Conservation (phyloP, 2,329 filamentous ascomycete genomes). For the Fusarium circinatum region DNA sequence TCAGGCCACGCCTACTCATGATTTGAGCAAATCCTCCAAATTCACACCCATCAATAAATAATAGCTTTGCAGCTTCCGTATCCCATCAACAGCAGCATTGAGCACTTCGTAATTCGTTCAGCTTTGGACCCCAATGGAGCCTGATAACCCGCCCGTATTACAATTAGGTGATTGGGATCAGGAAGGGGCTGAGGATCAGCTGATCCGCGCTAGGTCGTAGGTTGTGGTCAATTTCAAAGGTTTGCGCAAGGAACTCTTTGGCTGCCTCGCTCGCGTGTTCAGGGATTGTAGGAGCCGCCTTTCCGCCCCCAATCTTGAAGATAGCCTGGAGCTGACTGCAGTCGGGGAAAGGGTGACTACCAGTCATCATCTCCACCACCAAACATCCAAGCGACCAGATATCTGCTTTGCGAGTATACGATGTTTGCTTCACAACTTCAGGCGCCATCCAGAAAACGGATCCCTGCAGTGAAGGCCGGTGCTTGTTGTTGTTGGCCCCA, state of each 20-base stretch:
- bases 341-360: conserved; percentile 94
- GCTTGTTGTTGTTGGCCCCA: conserved; percentile 73
- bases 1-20: neutral
- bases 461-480: conserved; percentile 86
- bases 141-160: neutral
- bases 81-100: neutral
- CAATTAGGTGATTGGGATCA: conserved; percentile 71
- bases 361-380: conserved; percentile 99
- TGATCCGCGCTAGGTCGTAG: conserved; percentile 92
- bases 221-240: conserved; percentile 96
- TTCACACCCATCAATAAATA: neutral
- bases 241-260: conserved; percentile 82
- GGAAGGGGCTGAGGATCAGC: conserved; percentile 83
- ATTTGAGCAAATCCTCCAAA: neutral
- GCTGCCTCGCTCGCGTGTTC: conserved; percentile 88
- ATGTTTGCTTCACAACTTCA: conserved; percentile 97
- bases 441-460: conserved; percentile 99
- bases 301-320: conserved; percentile 94
- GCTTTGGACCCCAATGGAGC: neutral
- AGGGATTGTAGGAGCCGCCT: conserved; percentile 88
- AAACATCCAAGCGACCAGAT: conserved; percentile 98
- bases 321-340: conserved; percentile 98
- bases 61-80: neutral
- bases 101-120: conserved; percentile 15
- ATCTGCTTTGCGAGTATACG: conserved; percentile 97